Evolutionary conservation across 306 rosid genomes (phyloP).

Genomic region (Quercus alba): DNA sequence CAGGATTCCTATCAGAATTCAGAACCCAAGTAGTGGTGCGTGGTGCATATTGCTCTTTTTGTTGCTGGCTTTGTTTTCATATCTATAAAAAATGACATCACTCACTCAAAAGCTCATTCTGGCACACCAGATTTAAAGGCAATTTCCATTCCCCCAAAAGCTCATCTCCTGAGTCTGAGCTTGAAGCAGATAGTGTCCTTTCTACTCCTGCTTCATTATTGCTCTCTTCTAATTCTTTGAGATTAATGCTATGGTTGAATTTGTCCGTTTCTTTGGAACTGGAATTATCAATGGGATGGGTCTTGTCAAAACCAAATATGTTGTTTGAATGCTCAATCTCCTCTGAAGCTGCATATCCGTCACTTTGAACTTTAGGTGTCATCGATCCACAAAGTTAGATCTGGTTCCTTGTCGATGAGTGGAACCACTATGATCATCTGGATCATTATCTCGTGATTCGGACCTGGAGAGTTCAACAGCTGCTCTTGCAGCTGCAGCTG

Average conservation of each 20-base stretch:
- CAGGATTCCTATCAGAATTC: no score
- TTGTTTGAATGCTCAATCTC: constrained; percentile 14
- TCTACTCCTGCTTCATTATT: constrained; percentile 15
- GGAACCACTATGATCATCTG: not conserved
- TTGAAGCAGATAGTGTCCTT: constrained; percentile 24
- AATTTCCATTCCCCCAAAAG: no score
- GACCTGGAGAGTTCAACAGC: constrained; percentile 24
- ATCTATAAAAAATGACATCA: not conserved
- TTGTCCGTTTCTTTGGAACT: constrained; percentile 9
- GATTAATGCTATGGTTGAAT: not conserved
- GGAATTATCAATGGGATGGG: constrained; percentile 4
- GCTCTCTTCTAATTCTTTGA: constrained; percentile 6
- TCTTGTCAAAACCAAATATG: constrained; percentile 1
- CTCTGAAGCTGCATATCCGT: not conserved
- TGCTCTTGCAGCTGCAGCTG: constrained; percentile 19
- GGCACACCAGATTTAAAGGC: no score
- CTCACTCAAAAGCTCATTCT: no score
- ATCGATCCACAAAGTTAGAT: not conserved
- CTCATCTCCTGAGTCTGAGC: not conserved
- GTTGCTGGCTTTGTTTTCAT: constrained; percentile 9
- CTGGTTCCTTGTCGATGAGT: constrained; percentile 3
- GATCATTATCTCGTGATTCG: not conserved
- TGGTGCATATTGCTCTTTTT: not conserved
- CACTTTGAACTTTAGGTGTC: not conserved
- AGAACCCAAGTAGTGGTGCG: no score